Evolutionary conservation across 179 eudicot species (phyloP).

Genomic region (Sideroxylon spinosum): DNA sequence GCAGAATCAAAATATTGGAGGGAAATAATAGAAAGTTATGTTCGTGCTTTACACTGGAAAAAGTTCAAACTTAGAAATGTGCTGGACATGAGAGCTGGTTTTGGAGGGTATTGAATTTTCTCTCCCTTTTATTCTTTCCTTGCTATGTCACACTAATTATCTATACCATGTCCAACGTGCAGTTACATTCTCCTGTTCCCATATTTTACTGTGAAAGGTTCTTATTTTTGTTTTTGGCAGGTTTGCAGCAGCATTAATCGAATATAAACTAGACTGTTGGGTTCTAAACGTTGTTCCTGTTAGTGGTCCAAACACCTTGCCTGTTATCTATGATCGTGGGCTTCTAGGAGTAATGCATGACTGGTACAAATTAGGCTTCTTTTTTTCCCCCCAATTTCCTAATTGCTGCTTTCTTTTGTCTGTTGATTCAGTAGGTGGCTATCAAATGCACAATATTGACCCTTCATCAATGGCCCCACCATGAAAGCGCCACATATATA

Average conservation of each 20-base stretch:
- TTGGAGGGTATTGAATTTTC: constrained; percentile 73
- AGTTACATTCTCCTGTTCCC: neutral
- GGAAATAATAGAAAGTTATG: constrained; percentile 67
- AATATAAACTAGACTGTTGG: constrained; percentile 72
- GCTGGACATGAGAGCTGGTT: constrained; percentile 95
- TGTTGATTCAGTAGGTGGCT: neutral
- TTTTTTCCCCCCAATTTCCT: neutral
- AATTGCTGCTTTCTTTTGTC: neutral
- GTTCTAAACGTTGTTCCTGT: constrained; percentile 91
- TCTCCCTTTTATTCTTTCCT: constrained; percentile 11
- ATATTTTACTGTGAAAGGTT: neutral
- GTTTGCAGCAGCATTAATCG: constrained; percentile 81
- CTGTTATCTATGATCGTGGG: constrained; percentile 93
- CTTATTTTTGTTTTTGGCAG: constrained; percentile 33
- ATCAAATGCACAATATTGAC: neutral
- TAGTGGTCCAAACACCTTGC: constrained; percentile 87
- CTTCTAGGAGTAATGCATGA: constrained; percentile 97
- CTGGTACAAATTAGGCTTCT: constrained; percentile 45
- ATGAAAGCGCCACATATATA: no score
- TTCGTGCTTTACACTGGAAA: constrained; percentile 73
- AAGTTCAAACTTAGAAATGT: constrained; percentile 67
- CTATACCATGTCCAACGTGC: neutral
- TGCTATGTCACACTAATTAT: neutral
- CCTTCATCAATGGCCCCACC: no score
- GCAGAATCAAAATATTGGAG: constrained; percentile 93